Evolutionary conservation across 768 basidiomycete species (phyloP).

Genomic region (Leccinum truebloodii): DNA sequence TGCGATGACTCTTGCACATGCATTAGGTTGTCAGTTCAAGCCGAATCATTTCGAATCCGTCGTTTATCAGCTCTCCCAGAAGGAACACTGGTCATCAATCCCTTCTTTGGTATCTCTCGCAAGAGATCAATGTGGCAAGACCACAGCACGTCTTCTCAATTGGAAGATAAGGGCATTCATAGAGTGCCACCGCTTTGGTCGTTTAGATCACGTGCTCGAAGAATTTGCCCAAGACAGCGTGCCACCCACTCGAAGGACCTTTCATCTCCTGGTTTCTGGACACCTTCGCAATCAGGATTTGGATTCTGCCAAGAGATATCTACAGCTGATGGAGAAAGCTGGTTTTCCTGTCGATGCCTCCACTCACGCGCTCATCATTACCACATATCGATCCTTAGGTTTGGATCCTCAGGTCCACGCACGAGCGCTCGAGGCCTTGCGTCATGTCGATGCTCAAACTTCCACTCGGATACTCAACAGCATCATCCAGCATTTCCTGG

Average conservation of each 20-base stretch:
- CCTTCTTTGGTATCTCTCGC: slow-evolving; percentile 50
- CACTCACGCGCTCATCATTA: slow-evolving; percentile 61
- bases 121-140: slow-evolving; percentile 46
- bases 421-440: slow-evolving; percentile 50
- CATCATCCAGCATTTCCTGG: slow-evolving; percentile 62
- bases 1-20: slow-evolving; percentile 48
- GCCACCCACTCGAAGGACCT: slow-evolving; percentile 60
- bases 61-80: slow-evolving; percentile 48
- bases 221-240: slow-evolving; percentile 51
- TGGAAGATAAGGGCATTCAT: slow-evolving; percentile 66
- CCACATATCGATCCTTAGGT: slow-evolving; percentile 61
- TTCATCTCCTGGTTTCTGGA: slow-evolving; percentile 65
- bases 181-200: slow-evolving; percentile 51
- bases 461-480: slow-evolving; percentile 67
- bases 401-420: slow-evolving; percentile 54
- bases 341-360: slow-evolving; percentile 54
- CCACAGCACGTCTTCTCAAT: slow-evolving; percentile 61
- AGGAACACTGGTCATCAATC: slow-evolving; percentile 52
- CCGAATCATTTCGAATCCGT: slow-evolving; percentile 61
- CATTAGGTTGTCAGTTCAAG: slow-evolving; percentile 50
- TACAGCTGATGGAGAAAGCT: slow-evolving; percentile 58
- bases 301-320: slow-evolving; percentile 48
- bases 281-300: slow-evolving; percentile 71
- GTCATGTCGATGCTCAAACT: slow-evolving; percentile 37
- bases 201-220: slow-evolving; percentile 46